These are phyloP conservation scores for Salix brachista DNA, from an alignment of 345 rosid genomes.

Conservation along the genomic window DNA sequence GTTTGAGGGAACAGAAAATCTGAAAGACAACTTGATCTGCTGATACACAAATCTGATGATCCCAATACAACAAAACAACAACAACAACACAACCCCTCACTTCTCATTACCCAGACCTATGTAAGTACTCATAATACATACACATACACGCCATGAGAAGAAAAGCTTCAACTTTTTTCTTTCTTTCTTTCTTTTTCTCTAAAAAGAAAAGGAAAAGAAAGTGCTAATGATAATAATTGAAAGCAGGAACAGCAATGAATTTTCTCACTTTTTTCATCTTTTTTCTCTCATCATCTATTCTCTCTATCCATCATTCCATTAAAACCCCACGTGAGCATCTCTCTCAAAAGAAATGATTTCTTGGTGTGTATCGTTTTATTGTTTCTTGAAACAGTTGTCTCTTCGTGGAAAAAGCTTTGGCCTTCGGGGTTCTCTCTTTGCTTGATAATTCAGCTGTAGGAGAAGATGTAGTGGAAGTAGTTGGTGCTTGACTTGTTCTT, in stretches of 20 bases:
- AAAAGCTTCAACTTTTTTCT: not conserved
- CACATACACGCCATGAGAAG: not conserved
- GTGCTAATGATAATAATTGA: constrained; percentile 26
- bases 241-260: constrained; percentile 19
- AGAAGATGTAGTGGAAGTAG: constrained; percentile 11
- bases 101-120: constrained; percentile 23
- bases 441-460: constrained; percentile 27
- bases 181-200: not conserved
- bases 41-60: constrained; percentile 34
- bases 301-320: constrained; percentile 38
- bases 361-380: constrained; percentile 6
- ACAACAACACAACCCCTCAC: constrained; percentile 16
- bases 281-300: constrained; percentile 43
- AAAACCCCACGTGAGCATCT: constrained; percentile 50
- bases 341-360: constrained; percentile 22
- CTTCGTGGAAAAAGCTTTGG: constrained; percentile 10
- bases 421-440: constrained; percentile 14
- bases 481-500: constrained; percentile 30
- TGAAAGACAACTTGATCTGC: constrained; percentile 40
- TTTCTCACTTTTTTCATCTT: constrained; percentile 24
- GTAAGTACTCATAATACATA: constrained; percentile 5
- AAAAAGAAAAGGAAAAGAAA: constrained; percentile 12
- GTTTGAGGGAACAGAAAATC: constrained; percentile 49
- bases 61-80: constrained; percentile 28
- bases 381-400: constrained; percentile 6